Evolutionary conservation across 1,284 basidiomycete genomes (phyloP).

Genomic region (Laetiporus sulphureus): DNA sequence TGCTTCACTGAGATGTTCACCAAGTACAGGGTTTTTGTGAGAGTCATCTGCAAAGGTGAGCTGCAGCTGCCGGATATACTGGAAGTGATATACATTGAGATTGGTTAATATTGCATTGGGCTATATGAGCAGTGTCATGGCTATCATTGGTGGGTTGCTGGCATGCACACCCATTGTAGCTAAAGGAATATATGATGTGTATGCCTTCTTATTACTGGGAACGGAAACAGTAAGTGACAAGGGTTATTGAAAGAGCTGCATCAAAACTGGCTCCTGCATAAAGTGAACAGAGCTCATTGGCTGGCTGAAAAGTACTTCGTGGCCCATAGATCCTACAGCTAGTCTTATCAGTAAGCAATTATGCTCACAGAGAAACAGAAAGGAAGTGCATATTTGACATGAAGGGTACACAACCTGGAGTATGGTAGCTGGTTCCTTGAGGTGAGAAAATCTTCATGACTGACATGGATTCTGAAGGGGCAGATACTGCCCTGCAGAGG

Average conservation of each 20-base stretch:
- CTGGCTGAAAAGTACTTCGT: slow-evolving; percentile 1
- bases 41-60: slow-evolving; percentile 50
- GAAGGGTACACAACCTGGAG: slow-evolving; percentile 8
- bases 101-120: slow-evolving; percentile 24
- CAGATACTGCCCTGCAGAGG: slow-evolving; percentile 14
- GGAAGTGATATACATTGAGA: slow-evolving; percentile 62
- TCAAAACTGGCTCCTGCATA: not conserved
- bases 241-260: slow-evolving; percentile 7
- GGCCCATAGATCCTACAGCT: too few species aligned
- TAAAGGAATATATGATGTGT: slow-evolving; percentile 6
- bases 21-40: slow-evolving; percentile 53
- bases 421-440: slow-evolving; percentile 3
- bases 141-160: too few species aligned
- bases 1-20: slow-evolving; percentile 31
- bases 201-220: slow-evolving; percentile 7
- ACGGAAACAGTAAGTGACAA: slow-evolving; percentile 13
- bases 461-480: not conserved
- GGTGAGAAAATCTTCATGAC: not conserved
- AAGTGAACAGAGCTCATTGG: not conserved
- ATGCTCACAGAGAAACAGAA: too few species aligned
- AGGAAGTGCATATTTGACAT: slow-evolving; percentile 14
- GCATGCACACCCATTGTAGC: slow-evolving; percentile 4
- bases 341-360: too few species aligned
- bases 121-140: too few species aligned
- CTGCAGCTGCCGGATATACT: slow-evolving; percentile 53